Conservation (phyloP, 257 asterid species). For the Primulina eburnea region DNA sequence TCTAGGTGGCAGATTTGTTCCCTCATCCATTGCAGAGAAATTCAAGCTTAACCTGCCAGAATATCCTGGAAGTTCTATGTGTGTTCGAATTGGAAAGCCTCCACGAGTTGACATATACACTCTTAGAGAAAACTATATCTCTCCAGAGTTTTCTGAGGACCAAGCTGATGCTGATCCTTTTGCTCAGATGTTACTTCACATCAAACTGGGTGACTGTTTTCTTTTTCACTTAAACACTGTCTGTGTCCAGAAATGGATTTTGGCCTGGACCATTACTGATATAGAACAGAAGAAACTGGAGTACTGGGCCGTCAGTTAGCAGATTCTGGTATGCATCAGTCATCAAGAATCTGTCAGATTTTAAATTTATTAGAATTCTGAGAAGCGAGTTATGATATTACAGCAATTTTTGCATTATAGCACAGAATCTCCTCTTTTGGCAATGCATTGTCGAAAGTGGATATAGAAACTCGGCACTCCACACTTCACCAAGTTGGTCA, state of each 20-base stretch:
- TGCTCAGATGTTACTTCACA: constrained; percentile 58
- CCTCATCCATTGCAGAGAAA: constrained; percentile 64
- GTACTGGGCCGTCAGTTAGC: not conserved
- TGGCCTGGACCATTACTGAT: not conserved
- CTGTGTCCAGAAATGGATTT: not conserved
- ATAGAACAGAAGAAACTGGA: not conserved
- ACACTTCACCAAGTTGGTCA: not conserved
- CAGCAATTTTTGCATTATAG: not conserved
- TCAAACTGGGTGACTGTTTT: constrained; percentile 21
- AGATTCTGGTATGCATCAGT: not conserved
- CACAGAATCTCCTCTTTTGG: not conserved
- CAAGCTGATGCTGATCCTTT: constrained; percentile 77
- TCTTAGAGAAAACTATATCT: constrained; percentile 84
- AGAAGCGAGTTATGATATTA: not conserved
- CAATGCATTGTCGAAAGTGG: not conserved
- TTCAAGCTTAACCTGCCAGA: constrained; percentile 78
- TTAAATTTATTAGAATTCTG: constrained; percentile 1
- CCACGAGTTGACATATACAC: constrained; percentile 82
- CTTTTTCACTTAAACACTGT: not conserved
- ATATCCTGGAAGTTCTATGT: constrained; percentile 90
- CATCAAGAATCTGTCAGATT: constrained; percentile 10
- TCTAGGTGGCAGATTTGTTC: constrained; percentile 97
- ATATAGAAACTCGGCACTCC: not conserved
- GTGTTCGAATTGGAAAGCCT: constrained; percentile 84
- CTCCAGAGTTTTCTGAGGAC: constrained; percentile 87